Percentiles rank a stretch among this genome's conserved stretches.
These are phyloP conservation scores for Neofusicoccum kwambonambiense DNA, from an alignment of 2,329 filamentous ascomycete species.

Conservation along the genomic window DNA sequence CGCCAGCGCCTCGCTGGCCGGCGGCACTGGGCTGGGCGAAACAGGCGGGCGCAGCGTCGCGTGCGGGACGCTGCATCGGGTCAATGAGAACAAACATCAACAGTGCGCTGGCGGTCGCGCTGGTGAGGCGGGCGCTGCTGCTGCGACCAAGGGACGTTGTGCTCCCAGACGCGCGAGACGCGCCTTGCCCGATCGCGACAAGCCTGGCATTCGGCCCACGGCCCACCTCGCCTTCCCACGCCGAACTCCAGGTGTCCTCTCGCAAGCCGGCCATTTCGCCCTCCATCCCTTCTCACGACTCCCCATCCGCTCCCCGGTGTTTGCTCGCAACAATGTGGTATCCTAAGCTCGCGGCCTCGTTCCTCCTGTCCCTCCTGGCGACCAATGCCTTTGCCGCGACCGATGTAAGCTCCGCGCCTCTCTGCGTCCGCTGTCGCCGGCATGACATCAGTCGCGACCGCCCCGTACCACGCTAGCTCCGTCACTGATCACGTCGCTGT, in stretches of 20 bases:
- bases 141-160: not conserved
- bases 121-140: not conserved
- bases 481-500: constrained; percentile 20
- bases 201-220: not conserved
- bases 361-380: constrained; percentile 68
- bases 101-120: not conserved
- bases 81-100: not conserved
- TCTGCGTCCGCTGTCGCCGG: not conserved
- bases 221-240: constrained; percentile 1
- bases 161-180: not conserved
- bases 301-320: constrained; percentile 20
- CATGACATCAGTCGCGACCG: constrained; percentile 19
- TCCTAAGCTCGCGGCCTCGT: constrained; percentile 69
- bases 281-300: not conserved
- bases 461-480: constrained; percentile 21
- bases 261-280: constrained; percentile 8
- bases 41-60: not conserved
- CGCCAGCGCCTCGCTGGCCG: not conserved
- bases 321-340: constrained; percentile 60
- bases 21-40: not conserved
- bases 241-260: constrained; percentile 11
- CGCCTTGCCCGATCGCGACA: constrained; percentile 5
- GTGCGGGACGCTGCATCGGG: not conserved
- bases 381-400: constrained; percentile 63
- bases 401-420: constrained; percentile 50